Base-by-base conservation (phyloP, 2,329 filamentous ascomycete species). In the Ampelomyces quisqualis region DNA sequence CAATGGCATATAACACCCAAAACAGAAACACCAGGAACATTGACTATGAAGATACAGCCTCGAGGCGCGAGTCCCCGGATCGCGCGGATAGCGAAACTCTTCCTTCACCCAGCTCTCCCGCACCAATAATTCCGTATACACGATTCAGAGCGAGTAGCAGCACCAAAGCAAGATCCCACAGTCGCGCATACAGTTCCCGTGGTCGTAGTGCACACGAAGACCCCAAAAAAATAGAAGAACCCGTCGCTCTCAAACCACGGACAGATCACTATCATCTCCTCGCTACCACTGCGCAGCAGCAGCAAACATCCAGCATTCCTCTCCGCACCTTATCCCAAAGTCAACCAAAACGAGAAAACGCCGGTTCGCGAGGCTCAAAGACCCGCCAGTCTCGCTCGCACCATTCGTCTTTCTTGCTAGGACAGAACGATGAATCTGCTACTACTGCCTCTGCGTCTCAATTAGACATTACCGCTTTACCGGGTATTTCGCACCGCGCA, bases 391-490 rank as follows among this genome's bases (percentile, higher is more conserved):
- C 34, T 13, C 49, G 43, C n/a, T 43, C 55, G 14, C 42, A 41
- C 35, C 31, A 40, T 15, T 41, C 33, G 7, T 53, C 48, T 11
- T 36, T 37, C 8, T 43, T 32, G 9, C 31, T 34, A 6, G 43
- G 36, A 19, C 35, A 27, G 35, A 41, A 24, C 19, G 17, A 13
- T 9, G 36, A 15, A 17, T 17, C 33, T 13, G 34, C 44, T 2
- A 34, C 29, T 15, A 40, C 35, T 14, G 40, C 37, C 8, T 53
- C 55, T 4, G 55, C 28, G 1, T 54, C 57, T 1, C 50, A 55
- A 11, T 31, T 53, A 14, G 50, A 57, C 43, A 51, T 66, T 36
- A 65, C 63, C 0, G 62, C 63, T 1, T 47, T 66, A 10, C 63
- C 63, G 8, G 48, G 28, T 35, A 54, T 64, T 43, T 34, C 30